A percentile compares a stretch with the other conserved stretches of the same genome.
These are phyloP conservation scores for Amaranthus cruentus DNA, from an alignment of 148 eudicot genomes.

Conservation along the genomic window DNA sequence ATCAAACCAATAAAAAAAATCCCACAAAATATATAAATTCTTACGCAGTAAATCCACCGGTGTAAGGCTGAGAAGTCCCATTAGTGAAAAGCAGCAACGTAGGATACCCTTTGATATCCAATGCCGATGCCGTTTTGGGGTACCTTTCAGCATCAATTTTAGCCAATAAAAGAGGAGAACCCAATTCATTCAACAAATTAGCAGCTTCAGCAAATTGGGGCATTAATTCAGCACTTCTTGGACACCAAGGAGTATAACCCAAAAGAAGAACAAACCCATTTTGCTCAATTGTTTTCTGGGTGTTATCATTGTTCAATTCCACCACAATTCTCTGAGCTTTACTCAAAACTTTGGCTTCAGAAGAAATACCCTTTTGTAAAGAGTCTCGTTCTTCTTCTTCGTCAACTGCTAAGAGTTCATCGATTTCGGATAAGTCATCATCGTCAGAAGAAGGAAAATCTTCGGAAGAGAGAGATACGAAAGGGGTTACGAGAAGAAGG, in stretches of 20 bases:
- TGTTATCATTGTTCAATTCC: slow-evolving; percentile 60
- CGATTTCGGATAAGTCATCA: slow-evolving; percentile 49
- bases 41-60: slow-evolving; percentile 83
- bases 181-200: slow-evolving; percentile 44
- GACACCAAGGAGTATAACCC: slow-evolving; percentile 94
- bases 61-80: slow-evolving; percentile 67
- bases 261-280: slow-evolving; percentile 62
- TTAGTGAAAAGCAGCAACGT: slow-evolving; percentile 69
- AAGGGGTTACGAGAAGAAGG: slow-evolving; percentile 29
- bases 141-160: slow-evolving; percentile 74
- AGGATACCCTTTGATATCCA: slow-evolving; percentile 79
- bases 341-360: slow-evolving; percentile 55
- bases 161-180: slow-evolving; percentile 48
- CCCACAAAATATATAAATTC: slow-evolving; percentile 6
- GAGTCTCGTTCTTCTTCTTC: slow-evolving; percentile 37
- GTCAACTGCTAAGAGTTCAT: slow-evolving; percentile 70
- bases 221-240: slow-evolving; percentile 88
- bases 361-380: slow-evolving; percentile 16
- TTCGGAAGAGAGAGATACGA: slow-evolving; percentile 16
- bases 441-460: not conserved
- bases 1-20: not conserved
- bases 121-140: slow-evolving; percentile 54
- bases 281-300: slow-evolving; percentile 40
- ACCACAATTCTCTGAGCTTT: slow-evolving; percentile 68
- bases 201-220: slow-evolving; percentile 92